These are phyloP conservation scores for Podaxis carcinomalis DNA, from an alignment of 768 basidiomycete genomes.

Conservation along the genomic window DNA sequence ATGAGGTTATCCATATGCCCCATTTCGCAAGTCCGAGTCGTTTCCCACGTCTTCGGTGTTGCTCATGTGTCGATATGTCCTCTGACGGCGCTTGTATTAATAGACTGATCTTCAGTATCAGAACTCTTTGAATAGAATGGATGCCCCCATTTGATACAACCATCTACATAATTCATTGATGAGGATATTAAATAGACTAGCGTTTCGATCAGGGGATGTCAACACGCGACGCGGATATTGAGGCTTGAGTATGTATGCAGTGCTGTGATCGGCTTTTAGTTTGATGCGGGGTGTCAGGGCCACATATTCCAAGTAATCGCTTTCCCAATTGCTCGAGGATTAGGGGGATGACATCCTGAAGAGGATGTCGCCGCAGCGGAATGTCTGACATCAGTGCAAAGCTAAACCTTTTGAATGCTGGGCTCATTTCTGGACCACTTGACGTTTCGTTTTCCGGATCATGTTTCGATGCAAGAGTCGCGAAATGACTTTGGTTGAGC, in stretches of 20 bases:
- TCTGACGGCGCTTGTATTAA: neutral
- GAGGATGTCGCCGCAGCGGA: neutral
- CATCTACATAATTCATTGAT: neutral
- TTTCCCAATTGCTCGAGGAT: neutral
- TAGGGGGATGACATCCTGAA: neutral
- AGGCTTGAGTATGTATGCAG: neutral
- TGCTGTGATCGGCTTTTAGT: slow-evolving; percentile 6
- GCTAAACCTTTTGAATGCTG: no score
- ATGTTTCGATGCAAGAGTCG: no score
- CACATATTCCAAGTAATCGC: neutral
- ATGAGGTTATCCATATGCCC: neutral
- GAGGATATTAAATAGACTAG: neutral
- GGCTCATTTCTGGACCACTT: no score
- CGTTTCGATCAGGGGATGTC: slow-evolving; percentile 6
- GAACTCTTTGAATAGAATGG: neutral
- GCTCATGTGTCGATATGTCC: neutral
- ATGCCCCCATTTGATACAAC: neutral
- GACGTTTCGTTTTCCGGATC: no score
- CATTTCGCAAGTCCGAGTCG: neutral
- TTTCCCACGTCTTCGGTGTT: neutral
- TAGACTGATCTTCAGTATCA: neutral
- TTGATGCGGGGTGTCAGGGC: neutral
- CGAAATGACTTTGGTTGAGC: no score
- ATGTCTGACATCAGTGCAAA: no score
- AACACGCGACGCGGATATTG: slow-evolving; percentile 4